phyloP scores from a whole-genome alignment of 305 asterid genomes.

The Striga hermonthica region DNA sequence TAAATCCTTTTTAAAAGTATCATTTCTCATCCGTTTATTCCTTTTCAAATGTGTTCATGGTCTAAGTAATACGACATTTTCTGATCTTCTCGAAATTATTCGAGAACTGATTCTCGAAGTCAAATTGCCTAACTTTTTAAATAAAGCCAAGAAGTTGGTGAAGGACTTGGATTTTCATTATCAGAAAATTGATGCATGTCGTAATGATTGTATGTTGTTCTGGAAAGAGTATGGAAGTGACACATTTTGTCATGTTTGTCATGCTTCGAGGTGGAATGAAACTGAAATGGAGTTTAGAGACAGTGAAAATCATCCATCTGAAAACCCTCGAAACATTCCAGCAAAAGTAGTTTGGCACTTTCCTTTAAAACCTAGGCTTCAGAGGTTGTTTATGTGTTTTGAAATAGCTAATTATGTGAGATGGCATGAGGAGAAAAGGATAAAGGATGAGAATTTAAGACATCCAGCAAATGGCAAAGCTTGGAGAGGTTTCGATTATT shows the following conservation, averaged over 20 bases:
- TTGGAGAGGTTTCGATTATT: no score
- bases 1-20: no score
- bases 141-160: not conserved
- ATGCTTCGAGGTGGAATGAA: not conserved
- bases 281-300: not conserved
- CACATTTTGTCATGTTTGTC: not conserved
- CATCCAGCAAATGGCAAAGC: not conserved
- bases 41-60: not conserved
- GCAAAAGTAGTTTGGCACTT: not conserved
- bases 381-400: no score
- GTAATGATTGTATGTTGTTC: not conserved
- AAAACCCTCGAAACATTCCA: not conserved
- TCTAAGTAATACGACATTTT: not conserved
- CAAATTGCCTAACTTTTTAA: not conserved
- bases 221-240: not conserved
- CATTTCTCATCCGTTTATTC: no score
- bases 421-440: not conserved
- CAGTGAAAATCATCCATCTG: not conserved
- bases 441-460: not conserved
- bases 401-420: not conserved
- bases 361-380: not conserved
- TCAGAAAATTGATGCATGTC: not conserved
- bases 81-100: not conserved
- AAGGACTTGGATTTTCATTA: not conserved
- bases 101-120: not conserved